Base-by-base conservation (phyloP, 805 yeast genomes). In the Metschnikowia gelsemii region DNA sequence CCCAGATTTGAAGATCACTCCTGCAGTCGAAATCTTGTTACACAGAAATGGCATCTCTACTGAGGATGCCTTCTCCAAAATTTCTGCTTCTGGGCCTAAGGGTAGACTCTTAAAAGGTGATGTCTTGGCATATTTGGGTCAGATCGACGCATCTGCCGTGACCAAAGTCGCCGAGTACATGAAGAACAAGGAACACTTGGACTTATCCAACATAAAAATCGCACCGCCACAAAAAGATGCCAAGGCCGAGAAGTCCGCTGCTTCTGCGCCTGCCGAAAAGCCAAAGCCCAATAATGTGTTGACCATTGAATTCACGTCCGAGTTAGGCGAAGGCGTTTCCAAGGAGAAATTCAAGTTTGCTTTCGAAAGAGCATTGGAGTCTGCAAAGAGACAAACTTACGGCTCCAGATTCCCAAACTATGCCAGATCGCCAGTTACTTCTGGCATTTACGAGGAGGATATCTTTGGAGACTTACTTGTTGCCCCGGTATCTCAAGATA, bases 51-150 rank as follows among this genome's bases (percentile, higher is more conserved):
- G 73, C 40, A 80, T 91, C 43, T 75, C 91, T 1, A 64, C 62
- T 42, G 83, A 75, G 30, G 91, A 84, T 19, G 96, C 96, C 2
- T 47, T 85, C 16, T 55, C 68, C 7, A 79, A 82, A 49, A 87
- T 91, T 54, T 69, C 77, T 29, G 95, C 96, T 6, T 74, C 95
- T 1, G 99, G 98, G 16, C 95, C 95, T 21, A 75, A 81, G 42
- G 98, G 98, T 8, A 76, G 96, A 56, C 61, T 91, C 29, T 72
- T 91, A 49, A 87, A 85, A 66, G 98, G 98, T 49, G 99, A 91
- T 62, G 91, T 90, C 1, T 72, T 90, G 50, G 93, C 95, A 0
- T 80, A 78, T 58, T 57, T 90, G 38, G 97, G 98, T 21, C 64
- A 76, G 46, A 84, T 90, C 40, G 64, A 87, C 8, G 54, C 68